These are phyloP conservation scores for Schwanniomyces polymorphus DNA, from an alignment of 805 yeast genomes.

Conservation along the genomic window DNA sequence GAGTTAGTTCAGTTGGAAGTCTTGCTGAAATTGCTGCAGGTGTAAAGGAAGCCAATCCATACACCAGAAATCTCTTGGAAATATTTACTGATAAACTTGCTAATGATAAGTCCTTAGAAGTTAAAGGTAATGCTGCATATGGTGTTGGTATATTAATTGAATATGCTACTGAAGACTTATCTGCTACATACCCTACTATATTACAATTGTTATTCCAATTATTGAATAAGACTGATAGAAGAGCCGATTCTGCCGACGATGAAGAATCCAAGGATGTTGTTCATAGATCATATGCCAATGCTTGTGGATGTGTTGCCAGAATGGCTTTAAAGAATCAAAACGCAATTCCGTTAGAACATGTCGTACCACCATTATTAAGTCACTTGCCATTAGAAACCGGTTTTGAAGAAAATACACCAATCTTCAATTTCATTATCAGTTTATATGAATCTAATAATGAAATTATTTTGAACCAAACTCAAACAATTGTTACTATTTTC, in stretches of 20 bases:
- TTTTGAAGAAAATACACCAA: conserved; percentile 89
- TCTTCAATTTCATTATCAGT: conserved; percentile 72
- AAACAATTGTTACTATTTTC: conserved; percentile 65
- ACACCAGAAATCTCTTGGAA: conserved; percentile 66
- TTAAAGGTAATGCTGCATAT: conserved; percentile 92
- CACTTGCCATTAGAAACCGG: conserved; percentile 88
- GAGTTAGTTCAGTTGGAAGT: conserved; percentile 84
- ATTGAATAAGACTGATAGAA: conserved; percentile 62
- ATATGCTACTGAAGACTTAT: conserved; percentile 54
- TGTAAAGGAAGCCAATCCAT: conserved; percentile 65
- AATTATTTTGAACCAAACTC: conserved; percentile 54
- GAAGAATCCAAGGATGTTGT: conserved; percentile 79
- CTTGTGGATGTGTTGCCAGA: conserved; percentile 96
- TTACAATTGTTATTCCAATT: conserved; percentile 78
- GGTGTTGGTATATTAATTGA: conserved; percentile 83
- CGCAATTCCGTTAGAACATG: conserved; percentile 71
- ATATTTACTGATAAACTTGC: conserved; percentile 68
- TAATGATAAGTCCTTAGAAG: conserved; percentile 79
- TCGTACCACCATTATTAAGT: conserved; percentile 70
- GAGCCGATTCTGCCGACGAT: conserved; percentile 52
- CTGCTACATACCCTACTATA: conserved; percentile 65
- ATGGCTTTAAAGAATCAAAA: conserved; percentile 72
- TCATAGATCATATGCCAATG: conserved; percentile 86
- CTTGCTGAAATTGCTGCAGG: conserved; percentile 86
- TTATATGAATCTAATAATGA: conserved; percentile 66